Evolutionary conservation across 176 grass and related monocot genomes (phyloP).

Genomic region (Alopecurus myosuroides): DNA sequence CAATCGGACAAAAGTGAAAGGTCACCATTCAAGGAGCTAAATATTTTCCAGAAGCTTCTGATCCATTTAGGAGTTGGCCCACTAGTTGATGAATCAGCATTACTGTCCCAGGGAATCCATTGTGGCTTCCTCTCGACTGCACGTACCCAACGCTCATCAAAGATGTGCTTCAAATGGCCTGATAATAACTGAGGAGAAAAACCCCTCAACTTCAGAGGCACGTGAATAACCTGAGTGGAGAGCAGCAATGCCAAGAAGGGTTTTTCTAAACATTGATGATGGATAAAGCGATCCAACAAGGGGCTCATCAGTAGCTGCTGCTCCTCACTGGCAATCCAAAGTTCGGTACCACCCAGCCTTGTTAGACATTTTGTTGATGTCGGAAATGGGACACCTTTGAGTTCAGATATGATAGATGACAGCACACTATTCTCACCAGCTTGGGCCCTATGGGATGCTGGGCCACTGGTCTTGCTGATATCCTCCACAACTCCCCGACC

Average conservation of each 20-base stretch:
- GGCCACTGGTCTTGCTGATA: constrained; percentile 61
- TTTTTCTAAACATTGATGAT: constrained; percentile 82
- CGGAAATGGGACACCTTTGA: constrained; percentile 86
- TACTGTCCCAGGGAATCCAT: constrained; percentile 81
- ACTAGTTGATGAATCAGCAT: constrained; percentile 39
- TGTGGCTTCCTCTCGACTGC: constrained; percentile 33
- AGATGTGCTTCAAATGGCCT: constrained; percentile 68
- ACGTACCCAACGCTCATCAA: constrained; percentile 60
- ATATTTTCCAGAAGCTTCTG: constrained; percentile 83
- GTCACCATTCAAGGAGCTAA: constrained; percentile 62
- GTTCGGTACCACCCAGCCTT: constrained; percentile 76
- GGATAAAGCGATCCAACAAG: constrained; percentile 74
- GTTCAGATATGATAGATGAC: constrained; percentile 63
- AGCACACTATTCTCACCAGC: constrained; percentile 57
- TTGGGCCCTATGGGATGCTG: constrained; percentile 42
- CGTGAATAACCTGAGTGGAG: constrained; percentile 69
- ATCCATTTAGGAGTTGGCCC: constrained; percentile 80
- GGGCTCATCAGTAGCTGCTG: constrained; percentile 82
- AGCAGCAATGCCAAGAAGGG: constrained; percentile 65
- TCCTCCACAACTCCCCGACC: constrained; percentile 93
- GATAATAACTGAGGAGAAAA: constrained; percentile 80
- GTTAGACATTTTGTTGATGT: constrained; percentile 63
- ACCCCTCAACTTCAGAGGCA: constrained; percentile 61
- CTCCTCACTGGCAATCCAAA: constrained; percentile 84
- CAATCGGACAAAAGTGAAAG: constrained; percentile 78